Base-by-base conservation (phyloP, 2,329 filamentous ascomycete genomes). In the Exophiala aquamarina region DNA sequence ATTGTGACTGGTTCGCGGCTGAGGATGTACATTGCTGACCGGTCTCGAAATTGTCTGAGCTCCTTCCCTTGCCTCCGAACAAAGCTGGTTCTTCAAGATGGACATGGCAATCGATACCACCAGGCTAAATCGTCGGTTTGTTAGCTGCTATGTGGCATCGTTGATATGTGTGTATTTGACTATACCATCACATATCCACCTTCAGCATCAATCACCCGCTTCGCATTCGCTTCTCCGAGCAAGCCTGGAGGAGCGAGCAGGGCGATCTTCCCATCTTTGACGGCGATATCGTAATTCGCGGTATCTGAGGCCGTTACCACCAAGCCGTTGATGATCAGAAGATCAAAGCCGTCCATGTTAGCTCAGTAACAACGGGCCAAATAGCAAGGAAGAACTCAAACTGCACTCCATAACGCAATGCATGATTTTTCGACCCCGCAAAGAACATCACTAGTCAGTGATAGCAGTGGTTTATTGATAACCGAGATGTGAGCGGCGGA, bases 21-120 rank as follows among this genome's bases (percentile, higher is more conserved):
- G 28, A 9, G 28, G 28, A 14, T 34, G 6, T 7, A 7, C 26
- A 32, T 37, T 5, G 28, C 40, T 35, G n/a, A 49, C 47, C 51
- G 2, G 67, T 69, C 49, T 75, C 68, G 58, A 68, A 76, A 13
- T 63, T 69, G 44, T 75, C 73, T 2, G 71, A 66, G 2, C 68
- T 72, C 2, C 68, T 66, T 7, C 62, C 63, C 49, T 72, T 71
- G 47, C 42, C 69, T 10, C 71, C 71, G 44, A 74, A 74, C 3
- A 74, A 50, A 5, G 70, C 66, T 37, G 71, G 71, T 47, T 74
- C 71, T 43, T 70, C 57, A 5, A 74, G 64, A 60, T 74, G 71
- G 17, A 74, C 71, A 56, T 76, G 71, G 9, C 67, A 68, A 53
- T 77, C 74, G 10, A 77, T 65, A 8, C 73, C 73, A 14, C 74